Base-by-base conservation (phyloP, 2,329 filamentous ascomycete species). In the Chrysosporium keratinophilum region DNA sequence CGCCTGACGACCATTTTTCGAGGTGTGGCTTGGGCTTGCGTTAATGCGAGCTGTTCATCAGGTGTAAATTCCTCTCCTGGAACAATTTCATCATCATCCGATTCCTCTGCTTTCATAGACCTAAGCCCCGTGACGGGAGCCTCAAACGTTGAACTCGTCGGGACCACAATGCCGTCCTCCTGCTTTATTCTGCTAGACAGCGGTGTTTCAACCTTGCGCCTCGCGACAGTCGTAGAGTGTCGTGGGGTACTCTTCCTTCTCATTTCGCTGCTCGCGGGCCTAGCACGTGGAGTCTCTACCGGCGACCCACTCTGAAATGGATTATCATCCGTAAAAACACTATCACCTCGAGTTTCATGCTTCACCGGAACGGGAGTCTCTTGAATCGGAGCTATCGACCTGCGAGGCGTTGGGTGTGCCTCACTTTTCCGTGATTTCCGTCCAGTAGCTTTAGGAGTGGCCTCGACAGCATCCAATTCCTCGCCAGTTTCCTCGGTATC, bases 1-100 rank as follows among this genome's bases (percentile, higher is more conserved):
- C 39, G 41, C 40, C 45, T 55, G 9, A 55, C 20, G 17, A 54
- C 43, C 37, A 50, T 44, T 67, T 59, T 72, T 69, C 57, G 62
- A 46, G 76, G 73, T 54, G 73, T 72, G 3, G 78, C 79, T 49
- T 84, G 79, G 59, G 90, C 85, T 50, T 78, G 77, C n/a, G 84
- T 80, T 44, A 95, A 73, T 59, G 89, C 88, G 11, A 94, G 74
- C 69, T 90, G 86, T 65, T 88, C 91, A 58, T 96, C 88, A 0
- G 90, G 87, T 0, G 90, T 95, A 60, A 97, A 98, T 64, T 98
- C 93, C 67, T 97, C 93, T 2, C 87, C 87, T 0, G 83, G 76
- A 57, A 89, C 84, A 5, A 87, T 66, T 11, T 68, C 60, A 56
- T 88, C 83, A 1, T 88, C 67, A 12, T 71, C 72, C 11, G 71